phyloP scores from a whole-genome alignment of 176 grass and related monocot genomes.

The Avena sativa region DNA sequence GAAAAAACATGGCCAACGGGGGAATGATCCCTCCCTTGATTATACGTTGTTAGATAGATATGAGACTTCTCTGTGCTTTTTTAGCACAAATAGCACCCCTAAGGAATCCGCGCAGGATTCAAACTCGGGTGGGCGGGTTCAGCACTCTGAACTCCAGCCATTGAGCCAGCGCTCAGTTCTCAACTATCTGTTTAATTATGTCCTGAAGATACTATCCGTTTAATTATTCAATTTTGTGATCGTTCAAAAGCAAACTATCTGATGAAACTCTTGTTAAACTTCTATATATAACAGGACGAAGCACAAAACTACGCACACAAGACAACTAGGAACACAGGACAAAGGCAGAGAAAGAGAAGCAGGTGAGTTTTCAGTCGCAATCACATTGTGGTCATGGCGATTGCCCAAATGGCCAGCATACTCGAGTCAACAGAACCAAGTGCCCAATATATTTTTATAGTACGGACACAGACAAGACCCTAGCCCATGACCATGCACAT shows the following conservation, averaged over 20 bases:
- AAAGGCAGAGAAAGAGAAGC: conserved; percentile 33
- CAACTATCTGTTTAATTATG: too few species aligned
- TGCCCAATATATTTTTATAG: neutral
- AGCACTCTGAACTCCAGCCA: too few species aligned
- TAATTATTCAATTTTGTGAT: neutral
- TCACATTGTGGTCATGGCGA: conserved; percentile 17
- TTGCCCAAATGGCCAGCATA: conserved; percentile 31
- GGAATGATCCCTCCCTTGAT: too few species aligned
- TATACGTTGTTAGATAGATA: too few species aligned
- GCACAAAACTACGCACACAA: conserved; percentile 33
- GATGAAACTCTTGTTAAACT: neutral
- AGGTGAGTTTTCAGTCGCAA: conserved; percentile 34
- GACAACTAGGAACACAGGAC: conserved; percentile 26
- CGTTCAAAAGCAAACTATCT: conserved; percentile 5
- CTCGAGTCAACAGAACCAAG: conserved; percentile 34
- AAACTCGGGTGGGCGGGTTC: too few species aligned
- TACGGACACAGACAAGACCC: conserved; percentile 13
- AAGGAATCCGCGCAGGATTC: too few species aligned
- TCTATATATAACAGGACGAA: conserved; percentile 17
- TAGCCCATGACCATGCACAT: conserved; percentile 12
- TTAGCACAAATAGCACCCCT: too few species aligned
- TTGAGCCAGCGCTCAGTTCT: too few species aligned
- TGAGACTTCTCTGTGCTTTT: too few species aligned
- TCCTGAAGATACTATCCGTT: too few species aligned
- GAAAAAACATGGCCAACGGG: too few species aligned